These are phyloP conservation scores for Choiromyces venosus DNA, from an alignment of 495 filamentous ascomycete genomes.

Conservation along the genomic window DNA sequence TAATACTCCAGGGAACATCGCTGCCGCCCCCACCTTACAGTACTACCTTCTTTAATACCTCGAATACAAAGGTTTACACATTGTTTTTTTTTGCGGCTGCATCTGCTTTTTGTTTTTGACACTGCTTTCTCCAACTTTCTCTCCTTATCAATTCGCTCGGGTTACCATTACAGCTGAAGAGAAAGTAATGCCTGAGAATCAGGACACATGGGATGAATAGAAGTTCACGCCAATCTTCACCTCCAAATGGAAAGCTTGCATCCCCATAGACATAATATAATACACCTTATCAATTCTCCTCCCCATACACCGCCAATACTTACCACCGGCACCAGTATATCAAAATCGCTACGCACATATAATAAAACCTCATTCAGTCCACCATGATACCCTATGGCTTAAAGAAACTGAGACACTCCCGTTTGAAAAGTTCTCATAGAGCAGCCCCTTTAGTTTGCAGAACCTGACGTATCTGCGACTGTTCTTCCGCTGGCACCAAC, in stretches of 20 bases:
- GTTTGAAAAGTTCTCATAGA: too few relatives aligned
- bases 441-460: too few relatives aligned
- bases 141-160: background rate
- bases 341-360: background rate
- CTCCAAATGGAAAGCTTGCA: background rate
- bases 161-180: background rate
- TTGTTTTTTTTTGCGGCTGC: background rate
- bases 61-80: background rate
- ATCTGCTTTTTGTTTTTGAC: background rate
- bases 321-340: background rate
- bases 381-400: background rate
- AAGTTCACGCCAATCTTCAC: background rate
- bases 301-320: background rate
- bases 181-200: background rate
- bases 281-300: background rate
- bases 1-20: background rate
- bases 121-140: background rate
- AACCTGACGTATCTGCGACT: too few relatives aligned
- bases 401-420: background rate
- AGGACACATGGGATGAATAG: background rate
- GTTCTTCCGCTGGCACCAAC: too few relatives aligned
- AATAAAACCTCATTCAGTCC: background rate
- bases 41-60: background rate
- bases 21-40: background rate
- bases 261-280: background rate